These are phyloP conservation scores for Chlamydomonas reinhardtii DNA, from an alignment of 163 green algal genomes.

Conservation along the genomic window DNA sequence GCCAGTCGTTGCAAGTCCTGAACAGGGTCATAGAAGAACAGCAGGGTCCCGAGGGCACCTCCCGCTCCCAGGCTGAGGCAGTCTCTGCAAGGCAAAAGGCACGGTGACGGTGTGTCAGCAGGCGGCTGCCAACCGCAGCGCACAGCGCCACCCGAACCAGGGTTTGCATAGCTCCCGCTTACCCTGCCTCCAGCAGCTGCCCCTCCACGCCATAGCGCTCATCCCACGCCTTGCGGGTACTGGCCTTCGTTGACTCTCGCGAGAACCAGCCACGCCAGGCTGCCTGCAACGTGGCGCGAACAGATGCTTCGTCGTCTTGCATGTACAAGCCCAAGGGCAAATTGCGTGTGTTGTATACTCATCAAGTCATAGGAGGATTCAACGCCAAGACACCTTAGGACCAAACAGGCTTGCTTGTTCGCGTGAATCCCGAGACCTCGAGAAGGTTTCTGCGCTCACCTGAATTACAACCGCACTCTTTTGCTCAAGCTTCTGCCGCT, in stretches of 20 bases:
- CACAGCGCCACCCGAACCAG: no score
- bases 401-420: no score
- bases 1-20: not conserved
- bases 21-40: constrained; percentile 14
- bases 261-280: constrained; percentile 43
- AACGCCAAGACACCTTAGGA: no score
- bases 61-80: not conserved
- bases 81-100: not conserved
- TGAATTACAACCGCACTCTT: constrained; percentile 59
- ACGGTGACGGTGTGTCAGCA: no score
- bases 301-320: not conserved
- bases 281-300: not conserved
- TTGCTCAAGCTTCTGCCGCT: constrained; percentile 59
- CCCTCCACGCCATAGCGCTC: constrained; percentile 19
- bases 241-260: not conserved
- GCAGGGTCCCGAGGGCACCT: constrained; percentile 3
- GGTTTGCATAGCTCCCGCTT: not conserved
- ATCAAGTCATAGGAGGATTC: no score
- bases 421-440: no score
- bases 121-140: no score
- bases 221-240: not conserved
- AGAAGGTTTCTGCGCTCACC: constrained; percentile 2
- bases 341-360: no score
- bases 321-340: not conserved
- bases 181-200: constrained; percentile 19